Evolutionary conservation across 1,139 yeast species (phyloP), one percentile per base, ranked within the genome.

Genomic region (Yamadazyma aaseri): DNA sequence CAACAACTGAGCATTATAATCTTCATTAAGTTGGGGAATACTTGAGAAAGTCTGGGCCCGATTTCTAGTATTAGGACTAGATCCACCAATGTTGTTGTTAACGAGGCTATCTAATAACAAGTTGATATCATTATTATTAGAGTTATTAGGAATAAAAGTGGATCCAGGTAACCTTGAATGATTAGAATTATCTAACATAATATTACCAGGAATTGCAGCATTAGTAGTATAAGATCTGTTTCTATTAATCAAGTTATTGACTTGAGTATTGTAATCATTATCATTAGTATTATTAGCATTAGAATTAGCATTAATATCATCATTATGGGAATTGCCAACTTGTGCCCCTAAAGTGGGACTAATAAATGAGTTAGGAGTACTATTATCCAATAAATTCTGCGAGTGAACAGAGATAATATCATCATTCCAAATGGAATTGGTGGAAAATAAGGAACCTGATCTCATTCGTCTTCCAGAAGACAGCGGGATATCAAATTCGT

Each of bases 151-250:
- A 28, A 50, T 26, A 24, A 45, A 47, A 2, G 53, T 47, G 7
- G 52, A 45, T 7, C 43, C 38, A 3, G 46, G 34, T 13, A 42
- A 36, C 23, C 36, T 18, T 9, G 18, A n/a, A 3, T n/a, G 25
- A 16, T 27, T 18, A 6, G 20, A 11, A n/a, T n/a, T n/a, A 22
- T 29, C 32, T 17, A 23, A 15, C 4, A 24, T 24, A 11, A 16
- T 28, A 31, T 27, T 18, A 11, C 45, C 48, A 6, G 64, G 56
- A 22, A 56, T 46, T 6, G 68, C 61, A 2, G 63, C 71, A n/a
- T 66, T 61, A 10, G 79, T 70, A 3, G 79, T 69, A 47, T 73
- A 73, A 1, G 79, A 71, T 45, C 79, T 61, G 35, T 66, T 72
- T 46, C 75, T 57, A 21, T 31, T 33, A 26, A 26, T 23, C 26